These are phyloP conservation scores for Talaromyces sp. DNA, from an alignment of 2,329 filamentous ascomycete genomes.

Conservation along the genomic window DNA sequence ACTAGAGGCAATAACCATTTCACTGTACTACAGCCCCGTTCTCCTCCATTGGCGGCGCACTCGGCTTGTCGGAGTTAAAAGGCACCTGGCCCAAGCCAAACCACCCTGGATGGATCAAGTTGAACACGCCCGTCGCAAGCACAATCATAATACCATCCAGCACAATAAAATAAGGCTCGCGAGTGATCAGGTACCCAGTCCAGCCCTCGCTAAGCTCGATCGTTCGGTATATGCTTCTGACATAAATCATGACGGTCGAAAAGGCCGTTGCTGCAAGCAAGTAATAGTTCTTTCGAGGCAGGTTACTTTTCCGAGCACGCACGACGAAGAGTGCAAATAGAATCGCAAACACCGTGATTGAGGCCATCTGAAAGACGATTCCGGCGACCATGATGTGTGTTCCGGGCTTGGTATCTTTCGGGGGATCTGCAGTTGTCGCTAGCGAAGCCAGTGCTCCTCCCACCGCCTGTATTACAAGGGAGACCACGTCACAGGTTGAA, in stretches of 20 bases:
- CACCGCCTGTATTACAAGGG: constrained; percentile 51
- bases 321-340: constrained; percentile 43
- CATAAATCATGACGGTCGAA: constrained; percentile 41
- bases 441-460: constrained; percentile 49
- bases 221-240: constrained; percentile 46
- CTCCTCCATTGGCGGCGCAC: neutral
- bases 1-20: neutral
- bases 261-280: constrained; percentile 35
- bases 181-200: constrained; percentile 45
- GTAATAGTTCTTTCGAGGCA: constrained; percentile 19
- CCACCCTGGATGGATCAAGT: constrained; percentile 40
- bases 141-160: constrained; percentile 48
- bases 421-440: constrained; percentile 37
- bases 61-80: neutral
- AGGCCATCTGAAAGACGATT: constrained; percentile 55
- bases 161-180: constrained; percentile 45
- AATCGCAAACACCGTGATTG: constrained; percentile 48
- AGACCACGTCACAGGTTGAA: constrained; percentile 50
- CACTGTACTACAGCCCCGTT: neutral
- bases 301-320: constrained; percentile 12
- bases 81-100: constrained; percentile 21
- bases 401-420: constrained; percentile 39
- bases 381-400: constrained; percentile 50
- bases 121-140: constrained; percentile 21
- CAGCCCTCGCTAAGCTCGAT: constrained; percentile 48